A percentile compares a stretch with the other conserved stretches of the same genome.
Evolutionary conservation across 106 monocot species (phyloP).

Genomic region (Amphibolis antarctica): DNA sequence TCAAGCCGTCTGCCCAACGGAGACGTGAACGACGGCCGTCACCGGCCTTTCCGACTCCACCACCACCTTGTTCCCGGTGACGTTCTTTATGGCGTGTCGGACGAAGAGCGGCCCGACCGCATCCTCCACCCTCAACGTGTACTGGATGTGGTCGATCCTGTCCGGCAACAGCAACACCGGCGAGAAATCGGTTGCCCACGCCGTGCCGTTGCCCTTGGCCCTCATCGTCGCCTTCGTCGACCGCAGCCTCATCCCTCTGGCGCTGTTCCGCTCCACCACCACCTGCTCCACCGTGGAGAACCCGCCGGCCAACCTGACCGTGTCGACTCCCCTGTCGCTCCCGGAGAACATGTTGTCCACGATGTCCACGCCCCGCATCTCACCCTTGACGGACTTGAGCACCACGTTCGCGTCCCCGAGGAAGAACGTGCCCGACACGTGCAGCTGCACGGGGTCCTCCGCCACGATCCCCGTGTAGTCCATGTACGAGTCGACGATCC

Average conservation of each 20-base stretch:
- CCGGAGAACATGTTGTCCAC: constrained; percentile 62
- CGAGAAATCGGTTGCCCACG: constrained; percentile 45
- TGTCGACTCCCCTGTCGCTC: constrained; percentile 14
- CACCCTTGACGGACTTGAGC: constrained; percentile 39
- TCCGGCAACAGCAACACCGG: constrained; percentile 41
- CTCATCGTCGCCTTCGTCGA: constrained; percentile 35
- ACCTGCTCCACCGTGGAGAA: constrained; percentile 42
- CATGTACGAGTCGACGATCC: constrained; percentile 56
- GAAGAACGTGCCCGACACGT: constrained; percentile 43
- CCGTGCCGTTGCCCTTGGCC: constrained; percentile 29
- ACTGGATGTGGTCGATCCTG: constrained; percentile 40
- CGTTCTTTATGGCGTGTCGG: constrained; percentile 31
- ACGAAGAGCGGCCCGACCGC: constrained; percentile 10
- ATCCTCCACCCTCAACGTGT: constrained; percentile 2
- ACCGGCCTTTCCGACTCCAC: constrained; percentile 26
- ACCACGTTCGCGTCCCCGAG: constrained; percentile 42
- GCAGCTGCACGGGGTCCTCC: constrained; percentile 60
- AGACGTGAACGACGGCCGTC: constrained; percentile 29
- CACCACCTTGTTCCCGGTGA: constrained; percentile 32
- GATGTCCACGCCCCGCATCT: constrained; percentile 26
- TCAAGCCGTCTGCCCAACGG: constrained; percentile 28
- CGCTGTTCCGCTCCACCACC: constrained; percentile 37
- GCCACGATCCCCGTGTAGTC: constrained; percentile 63
- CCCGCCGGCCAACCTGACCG: constrained; percentile 37
- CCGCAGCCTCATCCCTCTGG: constrained; percentile 33